Conservation (phyloP, 306 rosid species). For the Corylus heterophylla region DNA sequence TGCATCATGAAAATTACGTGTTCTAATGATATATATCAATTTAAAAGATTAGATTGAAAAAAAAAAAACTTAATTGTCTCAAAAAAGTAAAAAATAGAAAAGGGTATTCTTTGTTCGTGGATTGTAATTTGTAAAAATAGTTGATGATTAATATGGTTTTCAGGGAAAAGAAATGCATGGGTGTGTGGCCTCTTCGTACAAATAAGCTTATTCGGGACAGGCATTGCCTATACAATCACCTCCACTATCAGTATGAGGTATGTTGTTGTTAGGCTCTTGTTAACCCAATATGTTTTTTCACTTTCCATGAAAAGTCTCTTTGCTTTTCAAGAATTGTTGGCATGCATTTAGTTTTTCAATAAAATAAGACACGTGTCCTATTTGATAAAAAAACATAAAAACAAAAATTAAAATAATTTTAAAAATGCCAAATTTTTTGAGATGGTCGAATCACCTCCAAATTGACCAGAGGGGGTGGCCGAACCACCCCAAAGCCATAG, state of each 20-base stretch:
- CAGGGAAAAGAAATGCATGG: slow-evolving; percentile 36
- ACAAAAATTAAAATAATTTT: too few relatives aligned
- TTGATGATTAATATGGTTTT: slow-evolving; percentile 17
- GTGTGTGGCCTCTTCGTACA: slow-evolving; percentile 40
- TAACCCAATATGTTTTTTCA: too few relatives aligned
- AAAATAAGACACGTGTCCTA: too few relatives aligned
- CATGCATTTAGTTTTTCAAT: too few relatives aligned
- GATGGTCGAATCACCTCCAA: too few relatives aligned
- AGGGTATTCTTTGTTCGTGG: not conserved
- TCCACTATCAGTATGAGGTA: slow-evolving; percentile 56
- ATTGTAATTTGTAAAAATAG: too few relatives aligned
- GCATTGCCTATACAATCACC: slow-evolving; percentile 58
- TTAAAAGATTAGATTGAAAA: not conserved
- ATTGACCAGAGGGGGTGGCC: too few relatives aligned
- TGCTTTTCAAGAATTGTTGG: not conserved
- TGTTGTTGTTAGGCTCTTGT: slow-evolving; percentile 4
- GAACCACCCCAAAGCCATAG: too few relatives aligned
- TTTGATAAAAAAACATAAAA: too few relatives aligned
- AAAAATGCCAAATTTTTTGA: too few relatives aligned
- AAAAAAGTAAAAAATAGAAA: not conserved
- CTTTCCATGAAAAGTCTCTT: not conserved
- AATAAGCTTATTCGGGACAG: slow-evolving; percentile 52
- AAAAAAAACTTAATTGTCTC: not conserved
- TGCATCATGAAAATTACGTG: too few relatives aligned
- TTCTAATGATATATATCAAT: too few relatives aligned